Conservation (phyloP, 2,329 filamentous ascomycete species). For the Aurifilum marmelostoma region DNA sequence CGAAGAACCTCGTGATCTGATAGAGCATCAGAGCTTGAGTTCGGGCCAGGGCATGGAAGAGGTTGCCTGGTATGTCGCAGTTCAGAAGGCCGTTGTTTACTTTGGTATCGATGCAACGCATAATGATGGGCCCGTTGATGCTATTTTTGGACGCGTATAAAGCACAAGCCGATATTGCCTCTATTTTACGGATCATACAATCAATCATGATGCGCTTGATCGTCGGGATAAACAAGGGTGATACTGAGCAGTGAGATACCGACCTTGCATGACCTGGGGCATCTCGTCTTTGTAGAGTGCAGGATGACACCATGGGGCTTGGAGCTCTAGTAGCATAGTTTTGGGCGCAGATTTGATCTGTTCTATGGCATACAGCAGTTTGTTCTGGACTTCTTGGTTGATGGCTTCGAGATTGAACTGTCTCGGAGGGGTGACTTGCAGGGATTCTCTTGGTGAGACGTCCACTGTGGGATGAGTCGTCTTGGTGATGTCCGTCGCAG, state of each 20-base stretch:
- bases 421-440: not conserved
- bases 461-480: not conserved
- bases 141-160: constrained; percentile 55
- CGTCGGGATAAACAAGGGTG: not conserved
- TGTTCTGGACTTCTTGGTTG: constrained; percentile 14
- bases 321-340: constrained; percentile 52
- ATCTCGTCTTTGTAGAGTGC: constrained; percentile 54
- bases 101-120: constrained; percentile 50
- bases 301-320: constrained; percentile 58
- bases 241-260: not conserved
- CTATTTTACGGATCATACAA: constrained; percentile 36
- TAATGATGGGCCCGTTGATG: constrained; percentile 51
- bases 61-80: constrained; percentile 37
- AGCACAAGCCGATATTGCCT: constrained; percentile 57
- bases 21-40: constrained; percentile 50
- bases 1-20: constrained; percentile 50
- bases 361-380: constrained; percentile 42
- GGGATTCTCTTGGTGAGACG: not conserved
- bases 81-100: constrained; percentile 47
- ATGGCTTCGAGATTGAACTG: constrained; percentile 17
- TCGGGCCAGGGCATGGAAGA: constrained; percentile 41
- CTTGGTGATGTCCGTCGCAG: not conserved
- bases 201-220: not conserved
- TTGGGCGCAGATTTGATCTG: constrained; percentile 53
- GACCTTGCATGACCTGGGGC: constrained; percentile 56